Evolutionary conservation across 192 early-diverging fungal species (phyloP).

Genomic region (Phycomyces nitens): DNA sequence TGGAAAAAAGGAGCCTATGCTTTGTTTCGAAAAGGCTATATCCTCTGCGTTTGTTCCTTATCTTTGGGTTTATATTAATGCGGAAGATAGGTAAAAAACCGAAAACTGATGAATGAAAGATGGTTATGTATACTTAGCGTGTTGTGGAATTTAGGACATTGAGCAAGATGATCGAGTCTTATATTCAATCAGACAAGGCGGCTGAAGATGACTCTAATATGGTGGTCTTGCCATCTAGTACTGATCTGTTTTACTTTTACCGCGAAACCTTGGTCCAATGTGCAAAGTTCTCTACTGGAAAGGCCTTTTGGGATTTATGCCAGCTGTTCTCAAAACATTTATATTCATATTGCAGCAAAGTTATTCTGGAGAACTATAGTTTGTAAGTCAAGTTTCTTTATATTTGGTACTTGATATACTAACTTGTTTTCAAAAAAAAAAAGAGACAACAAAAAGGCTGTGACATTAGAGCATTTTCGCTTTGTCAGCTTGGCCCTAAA

Average conservation of each 20-base stretch:
- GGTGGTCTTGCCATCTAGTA: conserved; percentile 79
- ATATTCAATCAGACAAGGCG: conserved; percentile 36
- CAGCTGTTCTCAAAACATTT: conserved; percentile 80
- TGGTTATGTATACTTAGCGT: not conserved
- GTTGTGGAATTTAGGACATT: conserved; percentile 46
- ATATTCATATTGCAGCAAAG: conserved; percentile 68
- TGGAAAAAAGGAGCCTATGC: conserved; percentile 25
- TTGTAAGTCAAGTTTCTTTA: conserved; percentile 41
- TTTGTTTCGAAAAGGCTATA: conserved; percentile 71
- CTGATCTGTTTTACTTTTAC: conserved; percentile 90
- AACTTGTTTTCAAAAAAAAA: conserved; percentile 54
- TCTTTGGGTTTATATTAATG: conserved; percentile 80
- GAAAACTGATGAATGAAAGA: not conserved
- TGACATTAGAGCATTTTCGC: conserved; percentile 65
- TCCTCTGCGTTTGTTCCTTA: conserved; percentile 87
- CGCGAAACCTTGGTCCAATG: conserved; percentile 84
- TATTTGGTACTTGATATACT: conserved; percentile 1
- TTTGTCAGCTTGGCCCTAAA: conserved; percentile 81
- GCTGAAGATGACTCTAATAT: conserved; percentile 55
- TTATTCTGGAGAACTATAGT: conserved; percentile 70
- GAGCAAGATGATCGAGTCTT: conserved; percentile 56
- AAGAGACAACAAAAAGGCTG: conserved; percentile 21
- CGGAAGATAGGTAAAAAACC: conserved; percentile 69
- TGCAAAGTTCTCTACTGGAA: conserved; percentile 77
- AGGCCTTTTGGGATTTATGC: conserved; percentile 84